Percentiles rank a stretch among this genome's conserved stretches.
phyloP scores from a whole-genome alignment of 345 rosid genomes.

The Fremontodendron californicum region DNA sequence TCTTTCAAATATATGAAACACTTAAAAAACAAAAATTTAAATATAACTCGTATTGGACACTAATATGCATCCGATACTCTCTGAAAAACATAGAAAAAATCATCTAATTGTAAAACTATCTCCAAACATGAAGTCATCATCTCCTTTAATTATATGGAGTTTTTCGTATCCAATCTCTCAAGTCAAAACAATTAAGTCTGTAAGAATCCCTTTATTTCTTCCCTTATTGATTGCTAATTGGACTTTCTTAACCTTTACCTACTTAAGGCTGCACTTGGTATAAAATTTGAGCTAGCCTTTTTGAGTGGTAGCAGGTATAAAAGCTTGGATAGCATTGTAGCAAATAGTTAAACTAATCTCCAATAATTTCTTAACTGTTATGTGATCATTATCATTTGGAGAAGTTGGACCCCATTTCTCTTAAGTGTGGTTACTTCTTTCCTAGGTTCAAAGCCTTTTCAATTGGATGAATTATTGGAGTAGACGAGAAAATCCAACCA shows the following conservation, averaged over 20 bases:
- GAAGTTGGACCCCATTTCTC: constrained; percentile 3
- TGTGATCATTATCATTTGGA: constrained; percentile 2
- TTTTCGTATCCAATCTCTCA: no score
- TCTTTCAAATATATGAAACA: no score
- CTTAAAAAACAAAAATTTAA: no score
- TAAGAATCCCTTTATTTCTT: not conserved
- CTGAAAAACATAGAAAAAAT: no score
- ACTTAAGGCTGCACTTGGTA: not conserved
- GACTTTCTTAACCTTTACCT: not conserved
- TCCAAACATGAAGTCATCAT: no score
- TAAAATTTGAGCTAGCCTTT: constrained; percentile 6
- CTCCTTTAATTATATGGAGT: no score
- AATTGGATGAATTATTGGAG: not conserved
- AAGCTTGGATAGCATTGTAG: not conserved
- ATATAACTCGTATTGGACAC: no score
- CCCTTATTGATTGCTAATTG: not conserved
- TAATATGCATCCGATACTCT: no score
- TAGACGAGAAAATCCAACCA: not conserved
- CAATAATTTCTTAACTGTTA: constrained; percentile 1
- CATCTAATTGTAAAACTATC: no score
- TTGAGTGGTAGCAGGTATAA: constrained; percentile 23
- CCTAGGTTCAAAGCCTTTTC: not conserved
- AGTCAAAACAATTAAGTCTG: not conserved
- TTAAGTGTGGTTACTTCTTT: not conserved
- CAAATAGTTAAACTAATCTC: not conserved